Evolutionary conservation across 306 rosid species (phyloP), one percentile per base, ranked within the genome.

Genomic region (Sphenostylis stenocarpa): DNA sequence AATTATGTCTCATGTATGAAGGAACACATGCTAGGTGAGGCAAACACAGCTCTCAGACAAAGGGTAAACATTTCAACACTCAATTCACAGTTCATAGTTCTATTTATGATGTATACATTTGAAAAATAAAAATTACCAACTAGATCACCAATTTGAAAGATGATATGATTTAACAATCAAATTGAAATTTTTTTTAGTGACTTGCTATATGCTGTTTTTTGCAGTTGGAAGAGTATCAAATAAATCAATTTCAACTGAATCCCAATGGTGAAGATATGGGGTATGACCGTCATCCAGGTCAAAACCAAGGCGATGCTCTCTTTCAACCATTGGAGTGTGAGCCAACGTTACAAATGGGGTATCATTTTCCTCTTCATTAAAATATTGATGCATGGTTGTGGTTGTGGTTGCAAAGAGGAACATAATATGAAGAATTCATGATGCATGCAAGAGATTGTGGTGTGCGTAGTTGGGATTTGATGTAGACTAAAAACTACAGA

Each of bases 331-430:
- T 96, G 71, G 95, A 94, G 3, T 91, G 96, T 76, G 98, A 96
- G 62, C 97, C 97, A 75, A 91, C 98, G 3, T 81, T 96, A 73
- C 97, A 92, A 78, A 92, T 92, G 78, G 99, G 97, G 99, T 96
- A 91, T 47, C 23, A 52, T 3, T 23, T 55, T 55, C 33, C 33
- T 21, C 31, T 23, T 55, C 61, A 10, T 55, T 55, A 11, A 49
- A 55, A 21, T 55, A 1, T 17, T 3, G 29, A 51, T 51, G 3
- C 4, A 7, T 51, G 7, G 26, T 7, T 17, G 57, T 6, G 17
- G 82, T 20, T 53, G 31, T 45, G 55, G 23, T n/a, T 1, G 19
- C 55, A 48, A 48, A 48, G 2, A 19, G 23, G 17, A 45, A 14
- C 14, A 45, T 3, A 3, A 15, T 43, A 43, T 43, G 48, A 13